Percentiles rank a stretch among this genome's conserved stretches.
Conservation (phyloP, 2,329 filamentous ascomycete genomes). For the Penicillium glabrum region DNA sequence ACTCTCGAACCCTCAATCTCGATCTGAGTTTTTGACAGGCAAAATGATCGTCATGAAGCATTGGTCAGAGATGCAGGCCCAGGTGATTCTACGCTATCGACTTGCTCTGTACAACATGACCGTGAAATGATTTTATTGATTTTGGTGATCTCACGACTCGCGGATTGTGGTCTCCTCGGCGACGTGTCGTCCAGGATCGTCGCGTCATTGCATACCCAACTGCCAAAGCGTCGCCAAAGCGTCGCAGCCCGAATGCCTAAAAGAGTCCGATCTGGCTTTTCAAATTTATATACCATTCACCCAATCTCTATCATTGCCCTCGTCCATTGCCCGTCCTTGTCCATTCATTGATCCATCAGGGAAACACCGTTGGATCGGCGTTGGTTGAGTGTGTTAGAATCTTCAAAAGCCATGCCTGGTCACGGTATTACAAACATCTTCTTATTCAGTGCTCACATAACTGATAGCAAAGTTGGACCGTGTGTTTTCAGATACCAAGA, state of each 20-base stretch:
- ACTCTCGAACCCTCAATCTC: not conserved
- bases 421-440: too few species aligned
- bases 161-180: constrained; percentile 20
- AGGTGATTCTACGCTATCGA: not conserved
- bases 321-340: not conserved
- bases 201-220: constrained; percentile 25
- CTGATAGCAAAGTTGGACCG: not conserved
- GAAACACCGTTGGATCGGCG: too few species aligned
- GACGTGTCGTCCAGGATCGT: constrained; percentile 14
- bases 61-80: not conserved
- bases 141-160: constrained; percentile 7
- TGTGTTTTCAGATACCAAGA: too few species aligned
- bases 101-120: not conserved
- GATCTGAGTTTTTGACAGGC: not conserved
- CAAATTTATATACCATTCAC: not conserved
- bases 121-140: not conserved
- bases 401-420: too few species aligned
- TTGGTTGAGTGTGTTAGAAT: too few species aligned
- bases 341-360: not conserved
- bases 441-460: too few species aligned
- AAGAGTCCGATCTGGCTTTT: not conserved
- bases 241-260: constrained; percentile 3
- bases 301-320: not conserved
- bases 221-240: constrained; percentile 3
- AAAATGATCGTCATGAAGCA: constrained; percentile 3